Conservation (phyloP, 352 stramenopile species). For the Aphanomyces cochlioides region DNA sequence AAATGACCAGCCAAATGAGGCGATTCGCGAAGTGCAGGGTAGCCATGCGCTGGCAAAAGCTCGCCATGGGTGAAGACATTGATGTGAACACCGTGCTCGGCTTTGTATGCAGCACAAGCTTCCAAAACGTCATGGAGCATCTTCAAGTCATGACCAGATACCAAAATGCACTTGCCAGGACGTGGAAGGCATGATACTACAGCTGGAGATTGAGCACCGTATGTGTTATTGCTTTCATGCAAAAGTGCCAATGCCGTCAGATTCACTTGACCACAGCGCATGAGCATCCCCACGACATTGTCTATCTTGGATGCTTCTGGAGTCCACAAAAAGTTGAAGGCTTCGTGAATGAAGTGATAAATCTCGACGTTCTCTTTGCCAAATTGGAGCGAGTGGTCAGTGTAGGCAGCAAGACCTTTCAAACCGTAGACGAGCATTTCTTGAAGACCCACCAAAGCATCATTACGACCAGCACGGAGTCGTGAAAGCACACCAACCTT, state of each 20-base stretch:
- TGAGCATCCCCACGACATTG: constrained; percentile 43
- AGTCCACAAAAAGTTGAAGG: constrained; percentile 44
- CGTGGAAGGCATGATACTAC: constrained; percentile 43
- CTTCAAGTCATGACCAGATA: constrained; percentile 63
- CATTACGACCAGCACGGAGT: constrained; percentile 30
- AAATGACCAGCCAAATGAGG: constrained; percentile 65
- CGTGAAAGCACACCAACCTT: constrained; percentile 30
- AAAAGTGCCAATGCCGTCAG: constrained; percentile 46
- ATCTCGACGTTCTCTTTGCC: constrained; percentile 43
- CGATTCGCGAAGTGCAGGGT: constrained; percentile 55
- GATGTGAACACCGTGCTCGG: constrained; percentile 59
- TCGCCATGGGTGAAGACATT: constrained; percentile 76
- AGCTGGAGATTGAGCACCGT: constrained; percentile 49
- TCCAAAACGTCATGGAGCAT: constrained; percentile 41
- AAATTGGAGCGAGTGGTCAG: constrained; percentile 36
- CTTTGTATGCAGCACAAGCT: constrained; percentile 41
- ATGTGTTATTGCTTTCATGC: constrained; percentile 39
- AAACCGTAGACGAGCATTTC: constrained; percentile 61
- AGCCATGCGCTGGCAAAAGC: constrained; percentile 65
- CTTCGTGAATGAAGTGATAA: constrained; percentile 48
- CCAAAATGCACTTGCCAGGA: constrained; percentile 57
- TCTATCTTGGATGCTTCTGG: constrained; percentile 40
- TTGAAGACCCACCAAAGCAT: constrained; percentile 36
- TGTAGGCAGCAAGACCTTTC: constrained; percentile 62
- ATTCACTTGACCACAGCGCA: constrained; percentile 55